Conservation (phyloP, 768 basidiomycete genomes). For the Scleroderma citrinum region DNA sequence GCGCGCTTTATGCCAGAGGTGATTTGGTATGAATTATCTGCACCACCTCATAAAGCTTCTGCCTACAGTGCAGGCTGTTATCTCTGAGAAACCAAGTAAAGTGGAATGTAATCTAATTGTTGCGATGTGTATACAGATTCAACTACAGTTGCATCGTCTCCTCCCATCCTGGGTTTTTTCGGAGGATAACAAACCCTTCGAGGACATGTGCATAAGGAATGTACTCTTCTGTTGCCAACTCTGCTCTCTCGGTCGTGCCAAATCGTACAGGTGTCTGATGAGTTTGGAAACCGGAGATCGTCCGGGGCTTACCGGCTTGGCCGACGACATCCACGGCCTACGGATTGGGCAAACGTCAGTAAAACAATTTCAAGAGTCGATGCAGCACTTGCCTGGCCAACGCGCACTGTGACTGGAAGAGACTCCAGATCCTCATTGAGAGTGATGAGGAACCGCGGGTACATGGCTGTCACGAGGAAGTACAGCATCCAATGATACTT, state of each 20-base stretch:
- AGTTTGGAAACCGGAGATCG: constrained; percentile 97
- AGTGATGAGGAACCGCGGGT: constrained; percentile 96
- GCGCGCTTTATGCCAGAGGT: no score
- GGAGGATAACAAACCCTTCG: constrained; percentile 88
- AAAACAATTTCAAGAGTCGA: neutral
- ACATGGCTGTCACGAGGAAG: constrained; percentile 95
- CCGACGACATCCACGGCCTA: constrained; percentile 97
- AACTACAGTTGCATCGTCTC: constrained; percentile 74
- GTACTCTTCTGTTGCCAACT: constrained; percentile 95
- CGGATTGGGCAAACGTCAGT: constrained; percentile 1
- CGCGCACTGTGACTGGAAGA: constrained; percentile 87
- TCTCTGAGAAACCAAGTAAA: no score
- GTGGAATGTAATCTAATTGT: no score
- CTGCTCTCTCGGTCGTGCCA: constrained; percentile 90
- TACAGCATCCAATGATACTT: constrained; percentile 99
- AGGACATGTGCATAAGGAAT: constrained; percentile 86
- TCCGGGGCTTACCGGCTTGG: constrained; percentile 94
- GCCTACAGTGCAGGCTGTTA: no score
- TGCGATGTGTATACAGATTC: neutral
- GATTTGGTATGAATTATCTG: no score
- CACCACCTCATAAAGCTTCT: no score
- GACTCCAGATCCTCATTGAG: constrained; percentile 87
- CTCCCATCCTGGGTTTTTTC: constrained; percentile 90
- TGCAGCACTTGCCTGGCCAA: constrained; percentile 63
- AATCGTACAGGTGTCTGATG: constrained; percentile 94